phyloP scores from a whole-genome alignment of 495 filamentous ascomycete species.

The Daldinia vernicosa region DNA sequence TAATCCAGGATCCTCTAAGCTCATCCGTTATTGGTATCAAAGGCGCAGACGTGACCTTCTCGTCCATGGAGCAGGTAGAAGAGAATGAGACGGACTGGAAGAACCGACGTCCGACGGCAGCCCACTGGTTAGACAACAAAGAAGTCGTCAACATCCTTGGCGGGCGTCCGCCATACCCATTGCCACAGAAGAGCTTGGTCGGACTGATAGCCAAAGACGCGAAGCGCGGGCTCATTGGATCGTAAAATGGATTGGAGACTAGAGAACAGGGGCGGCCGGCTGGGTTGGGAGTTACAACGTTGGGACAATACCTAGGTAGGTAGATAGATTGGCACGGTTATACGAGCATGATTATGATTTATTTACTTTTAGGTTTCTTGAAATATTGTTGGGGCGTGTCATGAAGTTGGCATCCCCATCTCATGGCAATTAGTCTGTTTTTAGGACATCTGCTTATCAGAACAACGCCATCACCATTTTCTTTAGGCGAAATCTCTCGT shows the following conservation, averaged over 20 bases:
- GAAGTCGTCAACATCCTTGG: conserved; percentile 84
- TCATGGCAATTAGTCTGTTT: neutral
- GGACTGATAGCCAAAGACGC: conserved; percentile 63
- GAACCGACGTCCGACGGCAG: conserved; percentile 81
- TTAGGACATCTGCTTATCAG: neutral
- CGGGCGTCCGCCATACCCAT: conserved; percentile 66
- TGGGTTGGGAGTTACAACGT: conserved; percentile 20
- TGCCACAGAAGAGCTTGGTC: conserved; percentile 53
- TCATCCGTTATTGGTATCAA: conserved; percentile 89
- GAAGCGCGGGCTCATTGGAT: conserved; percentile 56
- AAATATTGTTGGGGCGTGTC: neutral
- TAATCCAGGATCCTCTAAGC: conserved; percentile 74
- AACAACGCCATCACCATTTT: neutral
- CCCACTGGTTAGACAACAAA: conserved; percentile 87
- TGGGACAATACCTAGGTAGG: conserved; percentile 25
- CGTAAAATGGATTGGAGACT: neutral
- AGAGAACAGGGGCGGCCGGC: neutral
- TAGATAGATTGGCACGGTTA: conserved; percentile 31
- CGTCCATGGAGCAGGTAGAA: conserved; percentile 77
- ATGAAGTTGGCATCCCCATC: neutral
- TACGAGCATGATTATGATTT: conserved; percentile 29
- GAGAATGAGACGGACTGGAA: conserved; percentile 92
- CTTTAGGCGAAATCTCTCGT: no score
- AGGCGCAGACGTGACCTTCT: conserved; percentile 88
- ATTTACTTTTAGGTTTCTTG: conserved; percentile 3